Conservation (phyloP, 2,329 filamentous ascomycete genomes). For the Teratosphaeria zuluensis region DNA sequence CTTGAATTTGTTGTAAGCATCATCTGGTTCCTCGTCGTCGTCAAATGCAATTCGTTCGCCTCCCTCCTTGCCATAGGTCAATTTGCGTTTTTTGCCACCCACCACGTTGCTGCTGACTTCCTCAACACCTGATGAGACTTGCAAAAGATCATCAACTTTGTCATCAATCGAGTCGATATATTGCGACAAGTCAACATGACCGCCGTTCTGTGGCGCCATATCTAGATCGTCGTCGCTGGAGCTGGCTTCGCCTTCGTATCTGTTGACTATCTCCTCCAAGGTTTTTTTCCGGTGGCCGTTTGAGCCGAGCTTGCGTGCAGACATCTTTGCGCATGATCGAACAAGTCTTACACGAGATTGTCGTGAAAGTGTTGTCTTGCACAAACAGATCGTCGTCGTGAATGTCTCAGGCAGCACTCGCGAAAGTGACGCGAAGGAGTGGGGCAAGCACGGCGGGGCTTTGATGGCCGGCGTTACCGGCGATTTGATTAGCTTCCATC, state of each 20-base stretch:
- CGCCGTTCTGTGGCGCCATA: constrained; percentile 4
- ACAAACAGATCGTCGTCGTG: background rate
- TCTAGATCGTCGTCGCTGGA: constrained; percentile 10
- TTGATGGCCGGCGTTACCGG: background rate
- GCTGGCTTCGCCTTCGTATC: constrained; percentile 11
- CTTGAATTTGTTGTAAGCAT: constrained; percentile 55
- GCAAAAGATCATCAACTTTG: constrained; percentile 3
- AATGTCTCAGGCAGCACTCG: background rate
- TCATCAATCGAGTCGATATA: constrained; percentile 9
- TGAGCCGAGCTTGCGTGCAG: constrained; percentile 5
- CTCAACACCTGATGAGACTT: constrained; percentile 10
- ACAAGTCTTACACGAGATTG: background rate
- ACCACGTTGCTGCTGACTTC: background rate
- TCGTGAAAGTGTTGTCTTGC: background rate
- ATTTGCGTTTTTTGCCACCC: constrained; percentile 4
- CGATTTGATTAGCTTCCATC: background rate
- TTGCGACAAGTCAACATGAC: constrained; percentile 11
- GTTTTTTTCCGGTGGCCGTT: constrained; percentile 1
- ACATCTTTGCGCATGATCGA: constrained; percentile 5
- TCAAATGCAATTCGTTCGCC: constrained; percentile 15
- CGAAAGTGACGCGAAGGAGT: background rate
- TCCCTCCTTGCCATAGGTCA: constrained; percentile 1
- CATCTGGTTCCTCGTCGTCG: constrained; percentile 47
- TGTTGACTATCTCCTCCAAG: constrained; percentile 7
- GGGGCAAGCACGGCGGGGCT: background rate